Conservation (phyloP, 352 stramenopile species). For the Globisporangium acanthophoron region DNA sequence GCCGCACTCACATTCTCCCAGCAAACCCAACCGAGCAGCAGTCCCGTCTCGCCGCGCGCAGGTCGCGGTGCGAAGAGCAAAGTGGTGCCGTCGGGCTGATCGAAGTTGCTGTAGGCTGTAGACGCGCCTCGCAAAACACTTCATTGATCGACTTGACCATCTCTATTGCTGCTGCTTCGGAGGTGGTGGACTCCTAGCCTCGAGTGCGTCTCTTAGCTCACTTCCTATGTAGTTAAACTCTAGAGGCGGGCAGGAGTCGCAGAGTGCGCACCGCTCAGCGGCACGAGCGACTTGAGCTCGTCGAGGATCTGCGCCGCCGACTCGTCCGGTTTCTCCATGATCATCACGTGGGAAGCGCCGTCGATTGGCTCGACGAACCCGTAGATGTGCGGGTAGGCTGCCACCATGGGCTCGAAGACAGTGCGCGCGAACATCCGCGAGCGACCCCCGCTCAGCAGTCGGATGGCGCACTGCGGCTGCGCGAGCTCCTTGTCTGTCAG, state of each 20-base stretch:
- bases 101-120: not conserved
- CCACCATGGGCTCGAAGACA: conserved; percentile 22
- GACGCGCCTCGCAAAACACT: conserved; percentile 1
- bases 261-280: not conserved
- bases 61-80: conserved; percentile 21
- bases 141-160: not conserved
- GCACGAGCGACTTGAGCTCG: conserved; percentile 20
- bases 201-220: not conserved
- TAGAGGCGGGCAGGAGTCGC: not conserved
- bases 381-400: conserved; percentile 36
- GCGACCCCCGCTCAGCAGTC: conserved; percentile 38
- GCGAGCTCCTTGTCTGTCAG: conserved; percentile 28
- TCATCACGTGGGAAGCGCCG: conserved; percentile 35
- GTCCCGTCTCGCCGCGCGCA: conserved; percentile 14
- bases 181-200: too few relatives aligned
- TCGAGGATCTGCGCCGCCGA: conserved; percentile 35
- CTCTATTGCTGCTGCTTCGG: not conserved
- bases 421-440: conserved; percentile 36
- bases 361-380: conserved; percentile 26
- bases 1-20: conserved; percentile 10
- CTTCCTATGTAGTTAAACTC: conserved; percentile 5
- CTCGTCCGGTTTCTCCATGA: conserved; percentile 44
- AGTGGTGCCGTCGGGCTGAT: conserved; percentile 32
- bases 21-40: conserved; percentile 1
- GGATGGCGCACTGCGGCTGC: conserved; percentile 30